A percentile compares a stretch with the other conserved stretches of the same genome.
These are phyloP conservation scores for Gnomoniopsis smithogilvyi DNA, from an alignment of 2,329 filamentous ascomycete genomes.

Conservation along the genomic window DNA sequence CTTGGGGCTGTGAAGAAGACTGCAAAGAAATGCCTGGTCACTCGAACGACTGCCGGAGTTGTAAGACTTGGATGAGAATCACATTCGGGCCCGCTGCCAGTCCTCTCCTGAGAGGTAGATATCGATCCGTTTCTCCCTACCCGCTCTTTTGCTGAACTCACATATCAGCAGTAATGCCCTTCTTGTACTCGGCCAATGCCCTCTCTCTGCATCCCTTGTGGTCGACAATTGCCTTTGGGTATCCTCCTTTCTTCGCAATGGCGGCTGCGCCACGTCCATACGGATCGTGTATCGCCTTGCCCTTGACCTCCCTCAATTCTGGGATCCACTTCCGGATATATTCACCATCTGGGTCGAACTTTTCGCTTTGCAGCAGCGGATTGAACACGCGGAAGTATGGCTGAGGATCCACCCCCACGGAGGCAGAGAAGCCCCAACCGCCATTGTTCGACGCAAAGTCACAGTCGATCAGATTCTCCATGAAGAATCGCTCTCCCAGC, in stretches of 20 bases:
- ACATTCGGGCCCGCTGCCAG: no score
- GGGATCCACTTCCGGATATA: constrained; percentile 84
- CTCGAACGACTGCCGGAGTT: no score
- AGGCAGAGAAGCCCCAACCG: constrained; percentile 50
- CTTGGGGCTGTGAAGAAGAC: no score
- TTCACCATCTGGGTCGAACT: constrained; percentile 73
- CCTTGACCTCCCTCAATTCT: constrained; percentile 63
- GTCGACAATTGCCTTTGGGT: constrained; percentile 71
- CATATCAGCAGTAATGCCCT: constrained; percentile 22
- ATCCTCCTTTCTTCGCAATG: constrained; percentile 63
- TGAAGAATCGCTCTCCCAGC: constrained; percentile 77
- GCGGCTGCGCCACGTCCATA: constrained; percentile 62
- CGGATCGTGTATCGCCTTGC: constrained; percentile 76
- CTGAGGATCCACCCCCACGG: constrained; percentile 42
- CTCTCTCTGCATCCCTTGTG: constrained; percentile 67
- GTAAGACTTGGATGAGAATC: no score
- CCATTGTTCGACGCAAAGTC: constrained; percentile 77
- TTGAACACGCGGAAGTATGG: constrained; percentile 93
- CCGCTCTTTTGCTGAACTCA: no score
- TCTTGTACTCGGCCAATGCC: constrained; percentile 28
- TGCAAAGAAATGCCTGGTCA: no score
- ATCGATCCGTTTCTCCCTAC: no score
- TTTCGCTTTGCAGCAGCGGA: constrained; percentile 78
- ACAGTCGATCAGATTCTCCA: constrained; percentile 75
- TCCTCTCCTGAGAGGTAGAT: no score